Percentiles rank a stretch among this genome's conserved stretches.
These are phyloP conservation scores for Botrytis elliptica DNA, from an alignment of 2,329 filamentous ascomycete genomes.

Conservation along the genomic window DNA sequence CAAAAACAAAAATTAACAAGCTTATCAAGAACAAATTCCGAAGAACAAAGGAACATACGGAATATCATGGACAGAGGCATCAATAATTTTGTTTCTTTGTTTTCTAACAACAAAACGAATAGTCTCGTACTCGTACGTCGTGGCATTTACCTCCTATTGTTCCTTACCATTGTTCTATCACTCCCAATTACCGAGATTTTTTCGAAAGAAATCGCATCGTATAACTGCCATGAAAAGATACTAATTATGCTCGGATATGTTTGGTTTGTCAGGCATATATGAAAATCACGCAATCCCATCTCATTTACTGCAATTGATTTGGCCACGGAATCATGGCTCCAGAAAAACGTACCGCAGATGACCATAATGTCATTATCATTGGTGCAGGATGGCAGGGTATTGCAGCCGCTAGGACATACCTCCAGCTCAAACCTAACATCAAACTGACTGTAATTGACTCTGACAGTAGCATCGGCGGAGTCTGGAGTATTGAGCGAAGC, in stretches of 20 bases:
- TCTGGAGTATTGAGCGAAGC: constrained; percentile 65
- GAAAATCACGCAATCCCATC: neutral
- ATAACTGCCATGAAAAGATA: no score
- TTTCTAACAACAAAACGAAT: neutral
- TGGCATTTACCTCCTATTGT: constrained; percentile 9
- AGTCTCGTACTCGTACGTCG: neutral
- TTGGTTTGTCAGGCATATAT: neutral
- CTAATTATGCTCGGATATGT: neutral
- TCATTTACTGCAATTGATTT: neutral
- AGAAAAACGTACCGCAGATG: neutral
- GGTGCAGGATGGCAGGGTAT: constrained; percentile 53
- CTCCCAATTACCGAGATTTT: neutral
- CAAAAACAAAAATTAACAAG: neutral
- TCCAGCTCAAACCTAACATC: constrained; percentile 54
- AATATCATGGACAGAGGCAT: neutral
- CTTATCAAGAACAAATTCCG: no score
- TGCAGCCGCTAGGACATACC: constrained; percentile 58
- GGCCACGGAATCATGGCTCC: neutral
- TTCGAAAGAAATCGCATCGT: neutral
- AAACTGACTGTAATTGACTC: constrained; percentile 59
- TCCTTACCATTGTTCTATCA: constrained; percentile 1
- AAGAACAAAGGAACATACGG: neutral
- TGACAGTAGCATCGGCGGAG: constrained; percentile 59
- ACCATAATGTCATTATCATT: constrained; percentile 20
- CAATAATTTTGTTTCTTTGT: neutral